Conservation (phyloP, 345 rosid genomes). For the Gossypium stocksii region DNA sequence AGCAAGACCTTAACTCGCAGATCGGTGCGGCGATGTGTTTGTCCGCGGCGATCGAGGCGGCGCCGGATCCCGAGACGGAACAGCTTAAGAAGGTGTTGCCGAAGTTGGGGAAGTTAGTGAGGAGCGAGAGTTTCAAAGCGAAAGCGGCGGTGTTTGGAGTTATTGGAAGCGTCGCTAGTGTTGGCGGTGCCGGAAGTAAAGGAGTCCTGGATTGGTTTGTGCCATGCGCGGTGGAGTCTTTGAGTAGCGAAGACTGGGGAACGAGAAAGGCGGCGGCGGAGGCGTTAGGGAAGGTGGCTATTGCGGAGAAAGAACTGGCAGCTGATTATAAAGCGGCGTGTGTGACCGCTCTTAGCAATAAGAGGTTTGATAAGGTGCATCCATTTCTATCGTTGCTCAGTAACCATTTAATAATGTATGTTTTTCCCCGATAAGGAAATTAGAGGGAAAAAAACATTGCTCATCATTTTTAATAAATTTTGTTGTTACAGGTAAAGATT, state of each 20-base stretch:
- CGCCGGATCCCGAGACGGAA: slow-evolving; percentile 60
- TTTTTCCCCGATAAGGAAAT: not conserved
- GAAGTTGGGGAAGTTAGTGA: slow-evolving; percentile 60
- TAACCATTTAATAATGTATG: not conserved
- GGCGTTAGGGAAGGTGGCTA: slow-evolving; percentile 62
- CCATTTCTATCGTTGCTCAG: not conserved
- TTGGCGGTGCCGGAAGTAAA: slow-evolving; percentile 51
- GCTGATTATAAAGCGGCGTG: slow-evolving; percentile 44
- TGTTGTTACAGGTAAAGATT: slow-evolving; percentile 55
- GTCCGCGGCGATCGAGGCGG: slow-evolving; percentile 65
- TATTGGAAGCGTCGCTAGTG: slow-evolving; percentile 59
- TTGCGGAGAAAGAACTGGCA: slow-evolving; percentile 56
- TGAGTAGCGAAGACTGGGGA: slow-evolving; percentile 77
- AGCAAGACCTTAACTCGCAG: slow-evolving; percentile 72
- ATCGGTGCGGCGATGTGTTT: slow-evolving; percentile 79
- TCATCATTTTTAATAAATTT: not conserved
- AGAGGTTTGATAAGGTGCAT: slow-evolving; percentile 83
- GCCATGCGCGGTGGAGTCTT: slow-evolving; percentile 52
- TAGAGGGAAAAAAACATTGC: not conserved
- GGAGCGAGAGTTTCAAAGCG: slow-evolving; percentile 67
- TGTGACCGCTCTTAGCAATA: slow-evolving; percentile 47
- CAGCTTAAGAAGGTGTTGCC: slow-evolving; percentile 59
- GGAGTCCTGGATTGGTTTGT: slow-evolving; percentile 61
- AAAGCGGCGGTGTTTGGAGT: slow-evolving; percentile 64
- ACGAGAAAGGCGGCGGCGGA: slow-evolving; percentile 91